Base-by-base conservation (phyloP, 1,284 basidiomycete species). In the Heimioporus retisporus region DNA sequence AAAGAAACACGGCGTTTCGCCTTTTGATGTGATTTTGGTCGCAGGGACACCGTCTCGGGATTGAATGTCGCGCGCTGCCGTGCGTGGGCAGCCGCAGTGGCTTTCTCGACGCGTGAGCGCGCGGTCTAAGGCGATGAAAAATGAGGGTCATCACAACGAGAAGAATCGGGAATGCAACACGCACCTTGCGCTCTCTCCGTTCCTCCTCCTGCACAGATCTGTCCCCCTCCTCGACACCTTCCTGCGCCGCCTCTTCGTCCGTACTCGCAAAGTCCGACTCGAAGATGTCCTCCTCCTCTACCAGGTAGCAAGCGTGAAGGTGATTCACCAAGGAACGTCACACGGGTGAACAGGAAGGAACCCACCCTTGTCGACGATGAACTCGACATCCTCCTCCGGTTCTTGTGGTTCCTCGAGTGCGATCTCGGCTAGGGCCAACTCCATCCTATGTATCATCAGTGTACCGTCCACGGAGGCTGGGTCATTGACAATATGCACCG, bases 251-350 rank as follows among this genome's bases (percentile, higher is more conserved):
- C 69, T 93, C 93, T 65, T 93, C 91, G 63, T 94, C 93, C 1
- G 93, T 95, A 68, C 91, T 93, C 67, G 89, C 90, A 72, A 95
- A 95, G 75, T 95, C 94, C 19, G 90, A 93, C 68, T 86, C 93
- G 69, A 93, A 93, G 14, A 90, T 77, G 72, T 95, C 93, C 67
- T 92, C 88, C 76, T 95, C 93, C 60, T 92, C 93, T 93, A 69
- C 42, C 48, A 6, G 28, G 25, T 43, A 19, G 14, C 51, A 35
- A 43, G 51, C 11, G 15, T 10, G 6, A 21, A 57, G n/a, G 42
- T 11, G 7, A 28, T 21, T 13, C 11, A 10, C 53, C 44, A 7
- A 46, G 6, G 46, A 25, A 28, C 13, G n/a, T 31, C 18, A 53
- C 28, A n/a, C 11, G 35, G 35, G 35, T 13, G 35, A 6, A 55